Conservation (phyloP, 2,329 filamentous ascomycete genomes). For the Gyromitra esculenta region DNA sequence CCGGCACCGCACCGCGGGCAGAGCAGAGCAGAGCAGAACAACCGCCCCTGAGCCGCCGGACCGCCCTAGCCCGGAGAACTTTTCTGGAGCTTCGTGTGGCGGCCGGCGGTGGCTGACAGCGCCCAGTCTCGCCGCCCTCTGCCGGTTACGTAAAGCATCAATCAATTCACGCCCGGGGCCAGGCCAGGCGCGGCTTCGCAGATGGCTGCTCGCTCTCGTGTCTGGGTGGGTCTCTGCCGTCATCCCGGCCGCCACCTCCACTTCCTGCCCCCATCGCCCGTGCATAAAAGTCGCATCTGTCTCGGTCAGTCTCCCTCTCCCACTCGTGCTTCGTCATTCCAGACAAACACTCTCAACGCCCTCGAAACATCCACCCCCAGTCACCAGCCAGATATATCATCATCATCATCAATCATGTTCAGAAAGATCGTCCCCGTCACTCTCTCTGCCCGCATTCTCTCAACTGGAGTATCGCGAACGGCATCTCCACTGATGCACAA, state of each 20-base stretch:
- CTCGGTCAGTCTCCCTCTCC: background rate
- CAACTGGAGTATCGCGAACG: constrained; percentile 2
- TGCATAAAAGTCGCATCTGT: constrained; percentile 49
- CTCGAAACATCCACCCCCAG: constrained; percentile 3
- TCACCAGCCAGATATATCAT: background rate
- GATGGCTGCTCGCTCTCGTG: background rate
- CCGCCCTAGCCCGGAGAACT: constrained; percentile 5
- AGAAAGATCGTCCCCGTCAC: constrained; percentile 35
- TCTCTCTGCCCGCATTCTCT: constrained; percentile 38
- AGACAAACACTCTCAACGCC: constrained; percentile 11
- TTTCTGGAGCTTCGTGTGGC: background rate
- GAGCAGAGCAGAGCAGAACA: background rate
- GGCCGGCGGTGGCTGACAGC: constrained; percentile 5
- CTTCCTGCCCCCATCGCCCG: constrained; percentile 34
- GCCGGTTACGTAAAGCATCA: constrained; percentile 36
- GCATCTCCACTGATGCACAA: constrained; percentile 15
- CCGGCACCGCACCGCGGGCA: background rate
- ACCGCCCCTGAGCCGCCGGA: constrained; percentile 4
- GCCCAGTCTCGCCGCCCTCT: background rate
- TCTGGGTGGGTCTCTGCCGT: constrained; percentile 30
- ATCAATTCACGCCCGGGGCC: no score
- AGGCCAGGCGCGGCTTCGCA: no score
- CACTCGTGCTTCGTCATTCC: constrained; percentile 12
- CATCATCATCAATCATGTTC: constrained; percentile 36
- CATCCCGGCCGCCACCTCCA: constrained; percentile 48